Base-by-base conservation (phyloP, 163 green algal species). In the Chlamydomonas reinhardtii region DNA sequence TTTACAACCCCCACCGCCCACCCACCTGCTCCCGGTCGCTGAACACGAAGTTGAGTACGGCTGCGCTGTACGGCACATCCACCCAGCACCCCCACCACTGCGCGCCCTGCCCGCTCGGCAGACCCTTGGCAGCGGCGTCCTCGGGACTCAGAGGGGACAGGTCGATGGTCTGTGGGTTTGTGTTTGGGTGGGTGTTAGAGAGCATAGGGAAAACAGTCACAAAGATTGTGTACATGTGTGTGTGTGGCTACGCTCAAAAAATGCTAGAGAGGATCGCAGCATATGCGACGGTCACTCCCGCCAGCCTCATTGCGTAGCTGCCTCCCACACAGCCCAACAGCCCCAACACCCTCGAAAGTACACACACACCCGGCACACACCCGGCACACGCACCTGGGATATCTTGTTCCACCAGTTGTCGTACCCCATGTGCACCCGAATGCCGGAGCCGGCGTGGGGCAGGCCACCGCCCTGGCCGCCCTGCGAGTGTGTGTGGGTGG, bases 1-100 rank as follows among this genome's bases (percentile, higher is more conserved):
- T n/a, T n/a, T n/a, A 48, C 39, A 48, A 5, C 5, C 39, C 39
- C 39, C 39, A 5, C 5, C 39, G 8, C 39, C 8, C 39, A 5
- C 39, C 5, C 39, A 48, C 39, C 39, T 48, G 76, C 9, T 93
- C 90, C 65, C 81, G 78, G 76, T 95, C 90, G 11, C 32, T 90
- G 68, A 98, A 91, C 31, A 97, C 96, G 80, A 92, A 97, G 90
- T 98, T 94, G 39, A 97, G 72, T 54, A 96, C 85, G 31, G 82
- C 79, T 32, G 94, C 94, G 19, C 73, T 89, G 37, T 85, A 85
- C 12, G 93, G 95, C 37, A 97, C 91, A 25, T 95, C 89, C 17
- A 98, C 70, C 76, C 61, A 77, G 11, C 82, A 69, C 32, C 84
- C 87, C 56, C 76, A 92, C 92, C 92, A 85, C 66, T 85, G 77